A percentile compares a stretch with the other conserved stretches of the same genome.
Conservation (phyloP, 805 yeast genomes). For the Saturnispora galanensis region DNA sequence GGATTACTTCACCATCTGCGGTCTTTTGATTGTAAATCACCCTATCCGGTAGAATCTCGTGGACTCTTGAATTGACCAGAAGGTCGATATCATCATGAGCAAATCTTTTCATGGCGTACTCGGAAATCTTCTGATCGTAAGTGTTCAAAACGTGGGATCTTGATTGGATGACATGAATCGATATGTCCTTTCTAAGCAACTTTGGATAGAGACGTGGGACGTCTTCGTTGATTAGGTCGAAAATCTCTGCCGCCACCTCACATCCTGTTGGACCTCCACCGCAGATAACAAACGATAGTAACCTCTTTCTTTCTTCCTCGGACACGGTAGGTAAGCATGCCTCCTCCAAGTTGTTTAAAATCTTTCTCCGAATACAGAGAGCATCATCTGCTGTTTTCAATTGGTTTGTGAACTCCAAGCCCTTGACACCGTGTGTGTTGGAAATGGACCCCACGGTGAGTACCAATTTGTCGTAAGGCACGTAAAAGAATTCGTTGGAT, state of each 20-base stretch:
- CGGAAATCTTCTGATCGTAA: constrained; percentile 57
- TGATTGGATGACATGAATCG: constrained; percentile 82
- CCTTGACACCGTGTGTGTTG: constrained; percentile 89
- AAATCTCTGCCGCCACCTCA: constrained; percentile 92
- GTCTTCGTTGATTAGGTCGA: constrained; percentile 89
- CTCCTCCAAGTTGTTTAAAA: constrained; percentile 80
- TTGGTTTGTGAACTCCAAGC: constrained; percentile 83
- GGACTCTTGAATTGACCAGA: constrained; percentile 77
- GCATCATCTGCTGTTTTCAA: constrained; percentile 88
- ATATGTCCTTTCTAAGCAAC: constrained; percentile 61
- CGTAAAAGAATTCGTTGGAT: constrained; percentile 34
- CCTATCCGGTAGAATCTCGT: constrained; percentile 60
- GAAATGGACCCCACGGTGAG: constrained; percentile 93
- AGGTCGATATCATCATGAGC: constrained; percentile 57
- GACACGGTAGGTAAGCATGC: constrained; percentile 70
- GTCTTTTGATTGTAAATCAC: constrained; percentile 49
- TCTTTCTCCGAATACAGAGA: constrained; percentile 64
- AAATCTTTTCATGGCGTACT: constrained; percentile 74
- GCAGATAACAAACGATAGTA: constrained; percentile 81
- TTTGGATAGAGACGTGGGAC: constrained; percentile 81
- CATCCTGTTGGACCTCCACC: constrained; percentile 99
- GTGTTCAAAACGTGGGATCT: constrained; percentile 76
- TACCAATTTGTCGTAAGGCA: constrained; percentile 73
- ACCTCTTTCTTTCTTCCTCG: constrained; percentile 65
- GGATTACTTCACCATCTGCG: constrained; percentile 30